Evolutionary conservation across 202 grass and related monocot species (phyloP).

Genomic region (Sporobolus alterniflorus): DNA sequence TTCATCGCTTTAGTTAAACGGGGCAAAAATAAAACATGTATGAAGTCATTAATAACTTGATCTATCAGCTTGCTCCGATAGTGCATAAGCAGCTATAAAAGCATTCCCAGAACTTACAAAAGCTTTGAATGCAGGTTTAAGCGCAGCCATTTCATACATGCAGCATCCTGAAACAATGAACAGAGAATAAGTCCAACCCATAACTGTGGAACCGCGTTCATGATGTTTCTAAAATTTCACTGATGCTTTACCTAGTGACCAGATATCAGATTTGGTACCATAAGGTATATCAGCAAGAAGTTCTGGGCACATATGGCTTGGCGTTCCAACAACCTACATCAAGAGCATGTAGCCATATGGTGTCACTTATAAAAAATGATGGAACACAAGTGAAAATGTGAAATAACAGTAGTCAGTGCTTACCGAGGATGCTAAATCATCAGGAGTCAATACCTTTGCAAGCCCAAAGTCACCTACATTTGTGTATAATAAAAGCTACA

Average conservation of each 20-base stretch:
- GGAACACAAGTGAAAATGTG: background rate
- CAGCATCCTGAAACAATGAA: slow-evolving; percentile 73
- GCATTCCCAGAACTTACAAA: slow-evolving; percentile 61
- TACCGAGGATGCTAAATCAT: slow-evolving; percentile 86
- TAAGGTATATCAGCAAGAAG: slow-evolving; percentile 95
- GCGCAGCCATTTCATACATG: slow-evolving; percentile 88
- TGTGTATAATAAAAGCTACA: slow-evolving; percentile 22
- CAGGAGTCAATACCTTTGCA: slow-evolving; percentile 80
- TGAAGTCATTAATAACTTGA: background rate
- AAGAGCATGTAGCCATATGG: background rate
- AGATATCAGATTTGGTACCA: slow-evolving; percentile 88
- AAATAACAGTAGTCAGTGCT: slow-evolving; percentile 33
- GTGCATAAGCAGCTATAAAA: slow-evolving; percentile 12
- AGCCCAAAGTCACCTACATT: slow-evolving; percentile 87
- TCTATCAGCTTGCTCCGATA: background rate
- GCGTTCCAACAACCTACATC: slow-evolving; percentile 84
- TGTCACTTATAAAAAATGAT: background rate
- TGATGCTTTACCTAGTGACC: slow-evolving; percentile 76
- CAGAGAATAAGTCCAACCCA: background rate
- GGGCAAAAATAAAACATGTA: background rate
- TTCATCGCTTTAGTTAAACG: background rate
- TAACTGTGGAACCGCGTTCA: background rate
- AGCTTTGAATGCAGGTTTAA: slow-evolving; percentile 88
- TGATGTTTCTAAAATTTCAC: slow-evolving; percentile 8
- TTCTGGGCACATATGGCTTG: slow-evolving; percentile 91